Evolutionary conservation across 2,329 filamentous ascomycete species (phyloP).

Genomic region (Alternaria postmessia): DNA sequence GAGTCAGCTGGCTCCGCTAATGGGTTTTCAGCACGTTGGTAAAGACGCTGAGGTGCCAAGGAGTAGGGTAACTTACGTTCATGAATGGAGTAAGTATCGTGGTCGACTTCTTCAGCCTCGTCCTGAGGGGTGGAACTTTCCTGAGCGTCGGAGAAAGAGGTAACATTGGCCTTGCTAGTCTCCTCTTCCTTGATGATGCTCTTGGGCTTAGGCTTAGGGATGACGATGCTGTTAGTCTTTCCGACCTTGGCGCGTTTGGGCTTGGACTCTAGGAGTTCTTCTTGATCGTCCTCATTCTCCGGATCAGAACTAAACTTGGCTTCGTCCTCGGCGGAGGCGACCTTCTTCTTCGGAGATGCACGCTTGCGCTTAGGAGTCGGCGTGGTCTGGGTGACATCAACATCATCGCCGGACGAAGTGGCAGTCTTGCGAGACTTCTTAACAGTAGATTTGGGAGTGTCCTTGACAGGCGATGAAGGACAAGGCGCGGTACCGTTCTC

Average conservation of each 20-base stretch:
- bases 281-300: constrained; percentile 4
- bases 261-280: not conserved
- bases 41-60: not conserved
- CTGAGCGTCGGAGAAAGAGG: constrained; percentile 16
- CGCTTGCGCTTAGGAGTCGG: constrained; percentile 35
- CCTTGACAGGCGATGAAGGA: constrained; percentile 1
- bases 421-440: constrained; percentile 12
- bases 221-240: not conserved
- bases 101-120: not conserved
- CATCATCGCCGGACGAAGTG: not conserved
- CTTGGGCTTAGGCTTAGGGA: not conserved
- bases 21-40: not conserved
- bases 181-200: constrained; percentile 1
- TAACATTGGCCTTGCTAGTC: not conserved
- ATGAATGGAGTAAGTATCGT: not conserved
- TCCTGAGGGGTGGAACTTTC: not conserved
- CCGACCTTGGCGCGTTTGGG: constrained; percentile 16
- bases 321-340: not conserved
- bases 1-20: constrained; percentile 1
- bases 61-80: constrained; percentile 2
- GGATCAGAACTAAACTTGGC: constrained; percentile 5
- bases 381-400: not conserved
- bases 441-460: constrained; percentile 3
- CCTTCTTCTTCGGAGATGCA: constrained; percentile 14
- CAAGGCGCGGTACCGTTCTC: constrained; percentile 15